A percentile compares a stretch with the other conserved stretches of the same genome.
phyloP scores from a whole-genome alignment of 2,329 filamentous ascomycete species.

The Ophiostoma perfectum region DNA sequence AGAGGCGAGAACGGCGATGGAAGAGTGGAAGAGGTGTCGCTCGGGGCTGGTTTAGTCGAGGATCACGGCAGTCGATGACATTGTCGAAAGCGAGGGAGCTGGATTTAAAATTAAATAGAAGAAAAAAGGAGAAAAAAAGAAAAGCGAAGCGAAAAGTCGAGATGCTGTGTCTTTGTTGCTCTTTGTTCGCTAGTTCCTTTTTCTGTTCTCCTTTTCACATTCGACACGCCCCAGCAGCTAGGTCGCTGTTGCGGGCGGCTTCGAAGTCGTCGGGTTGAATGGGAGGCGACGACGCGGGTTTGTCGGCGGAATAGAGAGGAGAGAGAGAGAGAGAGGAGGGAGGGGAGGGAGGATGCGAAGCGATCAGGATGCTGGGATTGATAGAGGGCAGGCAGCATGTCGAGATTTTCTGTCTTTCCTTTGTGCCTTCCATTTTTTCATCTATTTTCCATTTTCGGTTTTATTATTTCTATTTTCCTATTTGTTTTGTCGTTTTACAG shows the following conservation, averaged over 20 bases:
- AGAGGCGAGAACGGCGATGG: background rate
- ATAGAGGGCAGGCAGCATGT: background rate
- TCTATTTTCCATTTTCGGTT: background rate
- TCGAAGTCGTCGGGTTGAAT: background rate
- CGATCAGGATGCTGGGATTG: background rate
- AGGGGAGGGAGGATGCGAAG: background rate
- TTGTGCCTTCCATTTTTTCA: constrained; percentile 2
- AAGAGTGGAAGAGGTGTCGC: background rate
- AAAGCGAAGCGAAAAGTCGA: background rate
- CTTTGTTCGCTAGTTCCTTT: constrained; percentile 11
- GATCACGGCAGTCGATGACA: background rate
- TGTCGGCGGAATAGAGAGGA: background rate
- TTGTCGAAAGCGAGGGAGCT: background rate
- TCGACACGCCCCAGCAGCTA: background rate
- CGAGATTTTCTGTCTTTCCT: background rate
- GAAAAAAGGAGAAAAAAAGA: background rate
- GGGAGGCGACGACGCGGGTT: background rate
- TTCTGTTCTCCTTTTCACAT: background rate
- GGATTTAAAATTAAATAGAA: background rate
- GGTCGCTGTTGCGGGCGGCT: background rate
- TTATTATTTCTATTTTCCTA: constrained; percentile 3
- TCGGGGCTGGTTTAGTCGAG: background rate
- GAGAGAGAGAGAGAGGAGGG: background rate
- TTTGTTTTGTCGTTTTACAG: constrained; percentile 4
- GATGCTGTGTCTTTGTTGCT: background rate